Evolutionary conservation across 2,329 filamentous ascomycete species (phyloP), one percentile per base, ranked within the genome.

Genomic region (Talaromyces funiculosus): DNA sequence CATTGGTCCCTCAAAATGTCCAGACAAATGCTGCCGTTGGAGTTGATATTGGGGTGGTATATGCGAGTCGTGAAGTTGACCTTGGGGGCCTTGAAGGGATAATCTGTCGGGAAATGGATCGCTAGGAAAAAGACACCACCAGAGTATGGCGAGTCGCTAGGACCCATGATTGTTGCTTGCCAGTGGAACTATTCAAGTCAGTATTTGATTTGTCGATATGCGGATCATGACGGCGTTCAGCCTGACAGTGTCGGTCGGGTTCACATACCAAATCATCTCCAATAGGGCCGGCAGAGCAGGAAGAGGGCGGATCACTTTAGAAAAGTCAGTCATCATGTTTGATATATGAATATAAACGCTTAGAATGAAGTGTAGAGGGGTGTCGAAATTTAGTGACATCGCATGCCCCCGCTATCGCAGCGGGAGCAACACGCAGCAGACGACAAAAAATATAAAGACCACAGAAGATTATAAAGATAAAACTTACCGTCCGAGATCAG

Each of bases 1-100:
- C 94, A 99, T 82, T 99, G 94, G 79, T 99, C 94, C 82, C 94
- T 88, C 74, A 99, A 83, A 74, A 99, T 99, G 75, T 99, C 94
- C 77, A 99, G 81, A 79, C 94, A 99, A 80, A 99, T 99, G 80
- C 92, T 97, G 79, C 94, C 94, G 78, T 97, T 97, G 69, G 91
- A 96, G 87, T 99, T 99, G 91, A 99, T 99, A 82, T 99, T 99
- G 72, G 94, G 94, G 82, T 99, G 94, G 79, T 99, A 99, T 83
- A 99, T 97, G 75, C 93, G 90, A 67, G 94, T 99, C 71, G 92
- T 97, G 86, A 99, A 99, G 89, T 97, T 97, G 80, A 99, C 92
- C 86, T 99, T 99, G 70, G 94, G 94, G 65, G 94, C 94, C 89
- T 99, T 99, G 86, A 99, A 99, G 43, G 94, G 94, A 81, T 99